A percentile compares a stretch with the other conserved stretches of the same genome.
Evolutionary conservation across 1,284 basidiomycete genomes (phyloP).

Genomic region (Marasmius sp.): DNA sequence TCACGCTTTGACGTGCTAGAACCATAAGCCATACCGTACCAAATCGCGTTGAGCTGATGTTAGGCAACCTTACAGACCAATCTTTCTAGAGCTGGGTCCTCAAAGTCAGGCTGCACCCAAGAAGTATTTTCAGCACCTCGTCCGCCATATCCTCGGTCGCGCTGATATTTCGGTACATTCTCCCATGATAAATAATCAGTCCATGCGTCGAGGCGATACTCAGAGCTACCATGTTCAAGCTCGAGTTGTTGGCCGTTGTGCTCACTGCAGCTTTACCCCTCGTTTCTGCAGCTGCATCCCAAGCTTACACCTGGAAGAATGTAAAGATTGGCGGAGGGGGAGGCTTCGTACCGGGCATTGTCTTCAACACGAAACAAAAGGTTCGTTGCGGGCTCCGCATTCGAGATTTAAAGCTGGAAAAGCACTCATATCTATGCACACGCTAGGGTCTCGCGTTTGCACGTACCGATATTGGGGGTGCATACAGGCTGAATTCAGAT

Average conservation of each 20-base stretch:
- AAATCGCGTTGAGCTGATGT: no score
- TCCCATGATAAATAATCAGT: conserved; percentile 1
- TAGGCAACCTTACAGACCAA: no score
- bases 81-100: no score
- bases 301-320: conserved; percentile 62
- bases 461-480: conserved; percentile 67
- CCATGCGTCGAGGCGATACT: not conserved
- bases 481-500: conserved; percentile 60
- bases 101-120: not conserved
- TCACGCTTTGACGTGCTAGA: no score
- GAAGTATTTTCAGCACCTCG: not conserved
- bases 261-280: conserved; percentile 24
- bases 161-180: not conserved
- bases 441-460: conserved; percentile 61
- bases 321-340: conserved; percentile 57
- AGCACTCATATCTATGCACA: not conserved
- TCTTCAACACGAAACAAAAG: conserved; percentile 57
- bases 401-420: not conserved
- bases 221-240: conserved; percentile 22
- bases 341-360: conserved; percentile 47
- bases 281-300: conserved; percentile 41
- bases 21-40: no score
- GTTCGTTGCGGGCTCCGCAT: conserved; percentile 14
- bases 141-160: not conserved
- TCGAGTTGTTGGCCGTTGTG: conserved; percentile 23